Base-by-base conservation (phyloP, 2,329 filamentous ascomycete genomes). In the Ceratocystis harringtonii region DNA sequence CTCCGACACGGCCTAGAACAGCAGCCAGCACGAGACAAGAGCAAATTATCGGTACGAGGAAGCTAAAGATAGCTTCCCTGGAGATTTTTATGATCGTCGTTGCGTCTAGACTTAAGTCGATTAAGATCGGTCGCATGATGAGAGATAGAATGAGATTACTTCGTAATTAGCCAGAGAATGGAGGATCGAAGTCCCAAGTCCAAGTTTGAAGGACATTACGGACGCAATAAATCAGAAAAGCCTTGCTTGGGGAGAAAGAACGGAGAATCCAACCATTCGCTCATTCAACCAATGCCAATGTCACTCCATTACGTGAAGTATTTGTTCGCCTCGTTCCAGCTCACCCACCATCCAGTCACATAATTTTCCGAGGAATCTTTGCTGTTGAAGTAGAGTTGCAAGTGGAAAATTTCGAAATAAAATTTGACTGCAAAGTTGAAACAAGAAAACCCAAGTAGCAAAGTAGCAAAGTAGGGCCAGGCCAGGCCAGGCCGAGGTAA, bases 1-100 rank as follows among this genome's bases (percentile, higher is more conserved):
- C 25, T 30, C 55, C 15, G 55, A n/a, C 55, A 36, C n/a, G 55
- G 55, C 55, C 55, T 58, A 58, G 55, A 58, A 58, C 55, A 58
- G 12, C 25, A 8, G 55, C 28, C 15, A 17, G 7, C 12, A 58
- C 55, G 30, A 58, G 5, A 58, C 55, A 36, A 19, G 55, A 58
- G 55, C 28, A 58, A 36, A 58, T 58, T 58, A 36, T 58, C 8
- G 55, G 55, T 32, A 30, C 25, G 55, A 36, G 17, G 15, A 17
- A 58, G 30, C 55, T 58, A 58, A 58, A 58, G 15, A 58, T 58
- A 58, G 55, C 15, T 4, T 12, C 36, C 12, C 36, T 15, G 4
- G 36, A 17, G 55, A 58, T 32, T 36, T n/a, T 58, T 6, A 36
- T 58, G 55, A 58, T 58, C 55, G n/a, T 58, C 55, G 28, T 7